A percentile compares a stretch with the other conserved stretches of the same genome.
Evolutionary conservation across 352 stramenopile genomes (phyloP).

Genomic region (Globisporangium nodosum): DNA sequence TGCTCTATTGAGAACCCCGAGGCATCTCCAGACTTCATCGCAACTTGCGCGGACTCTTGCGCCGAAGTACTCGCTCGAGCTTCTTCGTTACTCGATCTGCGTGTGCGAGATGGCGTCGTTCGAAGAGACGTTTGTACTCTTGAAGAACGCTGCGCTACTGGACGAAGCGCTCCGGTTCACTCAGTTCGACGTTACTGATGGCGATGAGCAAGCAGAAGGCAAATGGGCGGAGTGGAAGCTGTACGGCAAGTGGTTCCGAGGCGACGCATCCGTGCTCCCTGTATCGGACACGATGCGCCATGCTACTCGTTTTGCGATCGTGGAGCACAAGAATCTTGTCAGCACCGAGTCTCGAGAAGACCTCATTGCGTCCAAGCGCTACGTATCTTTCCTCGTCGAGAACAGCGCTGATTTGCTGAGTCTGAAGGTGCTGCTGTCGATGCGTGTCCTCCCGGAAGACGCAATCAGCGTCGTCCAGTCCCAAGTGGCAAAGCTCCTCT

Average conservation of each 20-base stretch:
- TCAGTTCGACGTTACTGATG: conserved; percentile 20
- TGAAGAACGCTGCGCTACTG: conserved; percentile 49
- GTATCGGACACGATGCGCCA: conserved; percentile 49
- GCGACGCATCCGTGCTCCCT: conserved; percentile 42
- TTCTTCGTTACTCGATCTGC: conserved; percentile 58
- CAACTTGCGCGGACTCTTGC: conserved; percentile 42
- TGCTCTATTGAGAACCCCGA: conserved; percentile 9
- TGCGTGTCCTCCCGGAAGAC: conserved; percentile 53
- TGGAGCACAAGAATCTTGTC: conserved; percentile 41
- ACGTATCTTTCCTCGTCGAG: conserved; percentile 62
- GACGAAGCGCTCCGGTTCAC: conserved; percentile 49
- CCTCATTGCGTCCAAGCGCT: conserved; percentile 51
- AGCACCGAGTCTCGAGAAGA: conserved; percentile 16
- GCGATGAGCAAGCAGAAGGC: not conserved
- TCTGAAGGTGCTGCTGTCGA: conserved; percentile 56
- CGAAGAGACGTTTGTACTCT: conserved; percentile 52
- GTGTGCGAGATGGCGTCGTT: conserved; percentile 48
- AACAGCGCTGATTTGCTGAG: conserved; percentile 61
- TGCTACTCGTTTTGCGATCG: conserved; percentile 52
- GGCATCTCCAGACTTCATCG: conserved; percentile 13
- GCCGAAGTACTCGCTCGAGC: conserved; percentile 48
- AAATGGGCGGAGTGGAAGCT: conserved; percentile 18
- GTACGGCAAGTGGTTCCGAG: conserved; percentile 57
- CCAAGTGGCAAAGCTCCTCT: conserved; percentile 54
- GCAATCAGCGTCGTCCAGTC: conserved; percentile 33